These are phyloP conservation scores for Neurospora sp. DNA, from an alignment of 495 filamentous ascomycete species.

Conservation along the genomic window DNA sequence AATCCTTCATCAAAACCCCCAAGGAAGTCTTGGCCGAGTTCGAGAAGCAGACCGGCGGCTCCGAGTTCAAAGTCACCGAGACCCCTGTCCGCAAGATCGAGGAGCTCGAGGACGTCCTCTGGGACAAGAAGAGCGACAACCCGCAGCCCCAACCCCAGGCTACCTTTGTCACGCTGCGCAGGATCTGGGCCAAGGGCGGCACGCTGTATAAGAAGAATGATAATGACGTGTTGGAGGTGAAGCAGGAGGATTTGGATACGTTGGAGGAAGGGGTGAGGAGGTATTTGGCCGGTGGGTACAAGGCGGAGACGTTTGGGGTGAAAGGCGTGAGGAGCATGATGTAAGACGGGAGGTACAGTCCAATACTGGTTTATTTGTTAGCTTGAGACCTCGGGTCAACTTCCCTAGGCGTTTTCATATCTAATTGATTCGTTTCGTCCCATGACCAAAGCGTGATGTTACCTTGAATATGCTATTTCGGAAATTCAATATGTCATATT, in stretches of 20 bases:
- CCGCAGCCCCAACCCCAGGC: slow-evolving; percentile 49
- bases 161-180: slow-evolving; percentile 46
- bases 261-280: slow-evolving; percentile 38
- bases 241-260: slow-evolving; percentile 34
- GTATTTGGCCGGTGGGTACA: slow-evolving; percentile 26
- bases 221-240: slow-evolving; percentile 46
- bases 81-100: slow-evolving; percentile 42
- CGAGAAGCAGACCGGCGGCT: slow-evolving; percentile 49
- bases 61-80: slow-evolving; percentile 43
- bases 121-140: slow-evolving; percentile 39
- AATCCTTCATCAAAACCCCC: slow-evolving; percentile 59
- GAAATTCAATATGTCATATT: too few species aligned
- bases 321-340: background rate
- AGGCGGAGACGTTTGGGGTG: slow-evolving; percentile 17
- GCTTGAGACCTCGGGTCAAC: too few species aligned
- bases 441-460: too few species aligned
- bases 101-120: slow-evolving; percentile 43
- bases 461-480: too few species aligned
- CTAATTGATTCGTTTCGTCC: too few species aligned
- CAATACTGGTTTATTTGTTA: too few species aligned
- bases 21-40: slow-evolving; percentile 53
- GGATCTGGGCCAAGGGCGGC: slow-evolving; percentile 64
- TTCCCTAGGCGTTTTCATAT: too few species aligned
- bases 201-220: slow-evolving; percentile 60
- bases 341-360: background rate